A percentile compares a stretch with the other conserved stretches of the same genome.
These are phyloP conservation scores for Otatea glauca DNA, from an alignment of 176 grass and related monocot species.

Conservation along the genomic window DNA sequence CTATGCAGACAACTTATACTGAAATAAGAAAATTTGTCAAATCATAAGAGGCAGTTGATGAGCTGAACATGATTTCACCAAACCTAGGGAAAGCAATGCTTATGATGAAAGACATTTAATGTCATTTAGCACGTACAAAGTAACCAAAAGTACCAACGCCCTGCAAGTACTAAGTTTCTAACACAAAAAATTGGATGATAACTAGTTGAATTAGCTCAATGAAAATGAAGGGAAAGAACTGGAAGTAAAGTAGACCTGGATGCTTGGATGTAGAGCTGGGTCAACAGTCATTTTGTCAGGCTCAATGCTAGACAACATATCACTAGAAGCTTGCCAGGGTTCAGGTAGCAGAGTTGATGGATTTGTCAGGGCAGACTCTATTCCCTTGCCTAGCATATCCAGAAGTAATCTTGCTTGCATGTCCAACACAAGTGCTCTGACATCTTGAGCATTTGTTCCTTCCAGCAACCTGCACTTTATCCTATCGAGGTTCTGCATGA, in stretches of 20 bases:
- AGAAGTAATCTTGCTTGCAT: constrained; percentile 99
- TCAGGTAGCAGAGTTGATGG: constrained; percentile 91
- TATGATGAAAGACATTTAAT: not conserved
- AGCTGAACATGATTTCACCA: constrained; percentile 27
- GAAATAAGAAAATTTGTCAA: not conserved
- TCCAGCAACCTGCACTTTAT: constrained; percentile 98
- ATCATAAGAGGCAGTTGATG: constrained; percentile 9
- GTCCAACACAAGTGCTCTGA: constrained; percentile 97
- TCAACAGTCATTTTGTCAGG: constrained; percentile 98
- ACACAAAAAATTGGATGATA: not conserved
- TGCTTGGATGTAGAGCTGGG: constrained; percentile 67
- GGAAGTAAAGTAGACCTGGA: constrained; percentile 67
- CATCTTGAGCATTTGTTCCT: constrained; percentile 99
- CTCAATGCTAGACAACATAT: constrained; percentile 82
- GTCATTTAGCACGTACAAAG: not conserved
- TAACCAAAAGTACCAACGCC: not conserved
- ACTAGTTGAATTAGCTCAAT: constrained; percentile 1
- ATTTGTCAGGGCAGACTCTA: constrained; percentile 90
- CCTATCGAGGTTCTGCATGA: constrained; percentile 91
- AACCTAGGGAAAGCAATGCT: constrained; percentile 30
- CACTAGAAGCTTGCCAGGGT: constrained; percentile 89
- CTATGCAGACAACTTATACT: constrained; percentile 13
- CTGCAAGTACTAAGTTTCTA: constrained; percentile 8
- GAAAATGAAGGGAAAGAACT: constrained; percentile 33
- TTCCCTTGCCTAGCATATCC: constrained; percentile 98